These are phyloP conservation scores for Exutisphaerella laricina DNA, from an alignment of 2,329 filamentous ascomycete species.

Conservation along the genomic window DNA sequence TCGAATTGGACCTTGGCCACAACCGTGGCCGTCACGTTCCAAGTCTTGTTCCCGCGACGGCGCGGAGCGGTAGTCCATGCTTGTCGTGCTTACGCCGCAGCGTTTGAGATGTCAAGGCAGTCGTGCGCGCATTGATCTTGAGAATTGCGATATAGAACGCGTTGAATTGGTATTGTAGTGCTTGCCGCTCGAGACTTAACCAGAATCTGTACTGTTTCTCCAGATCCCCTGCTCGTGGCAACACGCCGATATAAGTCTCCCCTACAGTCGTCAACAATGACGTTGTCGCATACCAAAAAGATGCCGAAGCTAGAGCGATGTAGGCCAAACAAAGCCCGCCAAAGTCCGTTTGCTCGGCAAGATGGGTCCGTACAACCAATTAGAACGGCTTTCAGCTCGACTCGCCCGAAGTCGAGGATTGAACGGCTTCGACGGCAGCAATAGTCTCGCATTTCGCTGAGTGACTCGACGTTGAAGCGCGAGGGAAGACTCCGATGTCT, in stretches of 20 bases:
- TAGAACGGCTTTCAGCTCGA: neutral
- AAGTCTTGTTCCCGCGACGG: neutral
- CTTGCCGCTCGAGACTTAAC: no score
- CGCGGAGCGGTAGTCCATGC: constrained; percentile 5
- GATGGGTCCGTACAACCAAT: neutral
- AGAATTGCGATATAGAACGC: no score
- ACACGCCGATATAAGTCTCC: neutral
- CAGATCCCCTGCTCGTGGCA: neutral
- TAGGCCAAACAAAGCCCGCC: neutral
- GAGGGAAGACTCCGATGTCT: no score
- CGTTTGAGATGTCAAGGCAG: no score
- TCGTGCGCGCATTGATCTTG: no score
- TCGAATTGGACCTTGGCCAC: no score
- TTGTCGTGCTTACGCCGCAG: neutral
- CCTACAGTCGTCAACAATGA: neutral
- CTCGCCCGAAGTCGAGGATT: no score
- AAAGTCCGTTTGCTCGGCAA: neutral
- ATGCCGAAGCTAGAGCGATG: no score
- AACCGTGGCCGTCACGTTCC: neutral
- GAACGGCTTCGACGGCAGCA: neutral
- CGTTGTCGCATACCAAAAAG: neutral
- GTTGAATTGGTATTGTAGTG: no score
- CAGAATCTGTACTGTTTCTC: neutral
- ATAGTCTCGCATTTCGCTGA: no score
- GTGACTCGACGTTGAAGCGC: no score